A percentile compares a stretch with the other conserved stretches of the same genome.
Evolutionary conservation across 1,139 yeast species (phyloP).

Genomic region (Scheffersomyces segobiensis): DNA sequence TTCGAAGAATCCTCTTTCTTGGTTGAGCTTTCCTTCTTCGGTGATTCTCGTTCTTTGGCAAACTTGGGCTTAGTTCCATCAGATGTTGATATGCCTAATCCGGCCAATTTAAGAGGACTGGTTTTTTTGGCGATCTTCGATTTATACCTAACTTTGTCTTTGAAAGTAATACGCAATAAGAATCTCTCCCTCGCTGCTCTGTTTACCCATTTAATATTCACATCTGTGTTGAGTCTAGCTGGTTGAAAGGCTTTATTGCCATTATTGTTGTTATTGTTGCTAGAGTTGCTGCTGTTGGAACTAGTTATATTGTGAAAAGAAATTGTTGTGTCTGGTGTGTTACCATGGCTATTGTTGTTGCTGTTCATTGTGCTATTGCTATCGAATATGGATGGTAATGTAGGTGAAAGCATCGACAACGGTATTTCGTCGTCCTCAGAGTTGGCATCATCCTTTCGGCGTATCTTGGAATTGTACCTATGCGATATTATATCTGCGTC

Average conservation of each 20-base stretch:
- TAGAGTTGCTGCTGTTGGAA: not conserved
- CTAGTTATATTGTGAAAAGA: not conserved
- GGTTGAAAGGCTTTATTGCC: not conserved
- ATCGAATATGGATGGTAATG: constrained; percentile 33
- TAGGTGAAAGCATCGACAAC: constrained; percentile 35
- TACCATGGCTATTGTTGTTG: not conserved
- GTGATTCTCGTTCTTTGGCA: not conserved
- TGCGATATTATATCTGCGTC: not conserved
- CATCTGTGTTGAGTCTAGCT: not conserved
- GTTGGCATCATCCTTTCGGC: constrained; percentile 9
- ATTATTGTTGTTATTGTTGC: not conserved
- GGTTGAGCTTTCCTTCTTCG: not conserved
- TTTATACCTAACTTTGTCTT: constrained; percentile 17
- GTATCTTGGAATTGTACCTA: not conserved
- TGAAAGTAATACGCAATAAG: constrained; percentile 29
- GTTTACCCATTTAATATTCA: constrained; percentile 27
- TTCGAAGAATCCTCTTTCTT: constrained; percentile 1
- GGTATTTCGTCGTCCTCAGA: constrained; percentile 24
- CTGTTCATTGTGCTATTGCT: constrained; percentile 19
- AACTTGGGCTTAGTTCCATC: constrained; percentile 2
- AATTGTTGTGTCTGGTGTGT: not conserved
- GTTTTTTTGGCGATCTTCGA: constrained; percentile 5
- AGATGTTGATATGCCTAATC: constrained; percentile 23
- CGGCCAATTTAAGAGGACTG: constrained; percentile 11
- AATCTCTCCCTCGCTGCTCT: constrained; percentile 20